These are phyloP conservation scores for Durusdinium trenchii DNA, from an alignment of 73 alveolate genomes.

Conservation along the genomic window DNA sequence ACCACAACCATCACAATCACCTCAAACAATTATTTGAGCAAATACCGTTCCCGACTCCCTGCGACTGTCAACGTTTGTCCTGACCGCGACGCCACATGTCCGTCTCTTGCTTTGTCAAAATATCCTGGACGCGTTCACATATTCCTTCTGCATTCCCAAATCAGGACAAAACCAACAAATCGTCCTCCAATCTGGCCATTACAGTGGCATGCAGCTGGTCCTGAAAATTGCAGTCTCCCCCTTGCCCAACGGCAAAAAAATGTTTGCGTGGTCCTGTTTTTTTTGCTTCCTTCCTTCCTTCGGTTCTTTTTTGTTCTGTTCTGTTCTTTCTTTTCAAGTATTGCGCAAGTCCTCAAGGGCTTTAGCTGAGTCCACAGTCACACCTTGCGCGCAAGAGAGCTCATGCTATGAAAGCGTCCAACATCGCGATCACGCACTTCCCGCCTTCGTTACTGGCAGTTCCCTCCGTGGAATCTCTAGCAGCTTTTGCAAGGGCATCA, in stretches of 20 bases:
- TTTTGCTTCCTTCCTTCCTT: neutral
- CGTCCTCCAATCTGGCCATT: constrained; percentile 67
- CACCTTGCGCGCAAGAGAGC: constrained; percentile 5
- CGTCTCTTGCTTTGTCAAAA: constrained; percentile 56
- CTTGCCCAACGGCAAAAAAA: neutral
- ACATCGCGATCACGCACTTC: neutral
- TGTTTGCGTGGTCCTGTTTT: neutral
- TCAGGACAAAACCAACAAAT: neutral
- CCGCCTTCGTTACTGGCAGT: neutral
- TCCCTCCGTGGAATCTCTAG: neutral
- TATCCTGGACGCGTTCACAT: neutral
- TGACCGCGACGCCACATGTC: constrained; percentile 79
- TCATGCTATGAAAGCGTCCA: neutral
- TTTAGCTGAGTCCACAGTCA: neutral
- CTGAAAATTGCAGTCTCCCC: neutral
- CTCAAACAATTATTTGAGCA: neutral
- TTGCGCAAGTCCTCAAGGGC: neutral
- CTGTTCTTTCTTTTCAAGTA: neutral
- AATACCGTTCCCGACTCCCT: neutral
- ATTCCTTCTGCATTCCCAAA: neutral
- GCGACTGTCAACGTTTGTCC: neutral
- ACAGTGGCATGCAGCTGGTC: constrained; percentile 66
- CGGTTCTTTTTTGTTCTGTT: neutral
- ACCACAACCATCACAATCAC: too few relatives aligned
- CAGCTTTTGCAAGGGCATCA: neutral